These are phyloP conservation scores for Penicillium taxi DNA, from an alignment of 495 filamentous ascomycete species.

Conservation along the genomic window DNA sequence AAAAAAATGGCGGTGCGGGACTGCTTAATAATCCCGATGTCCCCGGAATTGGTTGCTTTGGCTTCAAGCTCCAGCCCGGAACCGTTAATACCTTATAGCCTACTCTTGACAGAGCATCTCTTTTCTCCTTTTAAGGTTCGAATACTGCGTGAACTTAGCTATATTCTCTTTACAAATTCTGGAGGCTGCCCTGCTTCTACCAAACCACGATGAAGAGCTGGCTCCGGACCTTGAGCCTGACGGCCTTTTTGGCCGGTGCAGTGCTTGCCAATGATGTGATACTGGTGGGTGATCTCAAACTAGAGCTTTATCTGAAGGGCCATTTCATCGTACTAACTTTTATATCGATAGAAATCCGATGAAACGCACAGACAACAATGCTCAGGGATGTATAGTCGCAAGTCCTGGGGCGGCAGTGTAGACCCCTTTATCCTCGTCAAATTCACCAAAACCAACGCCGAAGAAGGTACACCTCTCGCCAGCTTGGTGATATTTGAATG, in stretches of 20 bases:
- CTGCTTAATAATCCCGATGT: constrained; percentile 34
- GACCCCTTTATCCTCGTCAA: constrained; percentile 85
- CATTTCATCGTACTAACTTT: constrained; percentile 7
- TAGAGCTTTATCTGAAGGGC: background rate
- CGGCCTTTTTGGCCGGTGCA: constrained; percentile 44
- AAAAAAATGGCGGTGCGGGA: constrained; percentile 13
- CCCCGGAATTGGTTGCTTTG: constrained; percentile 23
- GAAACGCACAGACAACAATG: constrained; percentile 78
- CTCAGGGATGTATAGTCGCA: constrained; percentile 93
- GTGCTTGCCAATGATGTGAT: constrained; percentile 56
- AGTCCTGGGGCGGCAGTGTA: constrained; percentile 77
- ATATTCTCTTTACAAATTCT: constrained; percentile 10
- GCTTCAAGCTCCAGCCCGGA: constrained; percentile 15
- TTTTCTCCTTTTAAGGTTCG: too few species aligned
- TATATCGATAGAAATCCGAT: constrained; percentile 54
- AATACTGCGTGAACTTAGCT: constrained; percentile 10
- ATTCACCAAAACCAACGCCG: constrained; percentile 55
- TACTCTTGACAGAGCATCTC: too few species aligned
- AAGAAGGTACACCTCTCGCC: constrained; percentile 61
- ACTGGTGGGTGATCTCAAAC: constrained; percentile 41
- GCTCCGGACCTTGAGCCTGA: constrained; percentile 40
- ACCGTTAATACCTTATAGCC: constrained; percentile 8
- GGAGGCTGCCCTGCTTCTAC: constrained; percentile 26
- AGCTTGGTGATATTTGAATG: constrained; percentile 93
- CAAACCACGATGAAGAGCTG: constrained; percentile 45